These are phyloP conservation scores for Pseudogymnoascus sp. DNA, from an alignment of 2,329 filamentous ascomycete genomes.

Conservation along the genomic window DNA sequence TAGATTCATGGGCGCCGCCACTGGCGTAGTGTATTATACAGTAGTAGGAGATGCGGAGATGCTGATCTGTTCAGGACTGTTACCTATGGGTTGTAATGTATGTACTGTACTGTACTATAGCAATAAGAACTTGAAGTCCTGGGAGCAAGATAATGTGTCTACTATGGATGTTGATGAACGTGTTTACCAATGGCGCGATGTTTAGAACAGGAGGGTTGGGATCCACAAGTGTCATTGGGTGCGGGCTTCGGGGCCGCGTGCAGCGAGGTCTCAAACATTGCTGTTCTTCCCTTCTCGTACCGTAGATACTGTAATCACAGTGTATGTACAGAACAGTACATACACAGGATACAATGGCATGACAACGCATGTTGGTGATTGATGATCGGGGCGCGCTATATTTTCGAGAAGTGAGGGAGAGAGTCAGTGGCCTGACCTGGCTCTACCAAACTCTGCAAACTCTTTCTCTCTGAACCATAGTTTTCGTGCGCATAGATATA, in stretches of 20 bases:
- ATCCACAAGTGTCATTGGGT: not conserved
- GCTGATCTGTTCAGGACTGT: not conserved
- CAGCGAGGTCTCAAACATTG: constrained; percentile 6
- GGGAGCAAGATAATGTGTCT: not conserved
- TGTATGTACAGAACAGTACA: not conserved
- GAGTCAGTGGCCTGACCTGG: not conserved
- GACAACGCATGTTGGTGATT: not conserved
- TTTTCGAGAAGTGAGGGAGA: not conserved
- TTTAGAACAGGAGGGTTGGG: not conserved
- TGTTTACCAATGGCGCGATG: not conserved
- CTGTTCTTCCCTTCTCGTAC: not conserved
- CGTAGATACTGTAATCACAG: not conserved
- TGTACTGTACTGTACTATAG: not conserved
- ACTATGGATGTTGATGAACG: not conserved
- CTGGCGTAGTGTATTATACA: not conserved
- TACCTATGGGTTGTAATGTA: not conserved
- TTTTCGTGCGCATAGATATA: not conserved
- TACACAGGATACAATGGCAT: not conserved
- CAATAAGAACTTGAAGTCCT: not conserved
- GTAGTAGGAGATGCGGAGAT: not conserved
- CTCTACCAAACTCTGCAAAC: not conserved
- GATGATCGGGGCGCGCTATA: not conserved
- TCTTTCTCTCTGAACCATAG: not conserved
- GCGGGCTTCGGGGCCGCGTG: not conserved
- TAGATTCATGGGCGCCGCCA: not conserved